Base-by-base conservation (phyloP, 805 yeast species). In the Kazachstania psychrophila region DNA sequence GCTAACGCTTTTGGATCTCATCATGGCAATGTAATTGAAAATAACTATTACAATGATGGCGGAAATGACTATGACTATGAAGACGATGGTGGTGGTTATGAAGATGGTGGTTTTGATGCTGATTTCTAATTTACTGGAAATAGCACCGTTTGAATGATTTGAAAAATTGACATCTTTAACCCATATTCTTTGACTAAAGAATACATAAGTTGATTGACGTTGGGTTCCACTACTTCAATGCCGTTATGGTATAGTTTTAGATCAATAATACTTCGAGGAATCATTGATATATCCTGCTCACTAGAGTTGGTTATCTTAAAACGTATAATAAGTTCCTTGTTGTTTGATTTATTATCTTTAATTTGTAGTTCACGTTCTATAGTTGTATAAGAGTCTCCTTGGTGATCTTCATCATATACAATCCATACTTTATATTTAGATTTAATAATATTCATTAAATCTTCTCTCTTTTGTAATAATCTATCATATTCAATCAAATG, bases 1-100 rank as follows among this genome's bases (percentile, higher is more conserved):
- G 70, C 69, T 7, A 61, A 66, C 25, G 70, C 70, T 31, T 45
- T 74, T 41, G 54, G 37, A 16, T 54, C 54, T 29, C 53, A 37
- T 40, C 37, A 38, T 29, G 40, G 37, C 22, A 24, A 18, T 6
- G 56, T 38, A 47, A 52, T 39, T 51, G 62, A 41, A 44, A 63
- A 51, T 56, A 67, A 46, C 65, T 63, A 45, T 51, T 55, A 50
- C 49, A 60, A 31, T n/a, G 68, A 64, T 26, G 51, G 48, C 38
- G 53, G 48, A 26, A 49, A 38, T 20, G 48, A 52, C 19, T 34
- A 34, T 30, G 55, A 51, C n/a, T 56, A 51, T 8, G 57, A 55
- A 44, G 39, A 47, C 24, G 65, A 54, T 23, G 59, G 60, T 25
- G 48, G 55, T 31, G 49, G 12, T 19, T 19, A 31, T 19, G 24